Base-by-base conservation (phyloP, 192 early-diverging fungal genomes). In the Irineochytrium annulatum region DNA sequence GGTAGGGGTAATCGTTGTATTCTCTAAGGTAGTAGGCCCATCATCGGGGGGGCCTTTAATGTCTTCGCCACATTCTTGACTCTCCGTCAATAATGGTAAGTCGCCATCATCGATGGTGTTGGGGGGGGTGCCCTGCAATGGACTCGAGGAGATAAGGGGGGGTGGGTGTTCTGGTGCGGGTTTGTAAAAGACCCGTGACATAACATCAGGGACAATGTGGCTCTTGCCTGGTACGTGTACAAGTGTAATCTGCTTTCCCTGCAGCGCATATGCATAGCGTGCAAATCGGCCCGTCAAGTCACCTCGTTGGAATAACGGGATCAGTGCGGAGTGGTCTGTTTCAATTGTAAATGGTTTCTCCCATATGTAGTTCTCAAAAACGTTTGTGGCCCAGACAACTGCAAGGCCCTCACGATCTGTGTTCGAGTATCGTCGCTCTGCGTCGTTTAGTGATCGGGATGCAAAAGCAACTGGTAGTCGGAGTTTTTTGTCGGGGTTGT, bases 251-350 rank as follows among this genome's bases (percentile, higher is more conserved):
- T 62, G 62, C 44, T 57, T 67, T 16, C 60, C 37, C 17, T 44
- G 5, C 5, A 70, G 59, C 3, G 54, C 14, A 3, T 70, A 52
- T n/a, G 48, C 31, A 67, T 67, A 74, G n/a, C 63, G 29, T 5
- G 49, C 59, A 31, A 74, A 33, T 1, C 68, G 48, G 0, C 72
- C 59, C 0, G 30, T 29, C 1, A 65, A 39, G n/a, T 60, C 54
- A 11, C 58, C 58, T 19, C 31, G 45, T 0, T 63, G 46, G 17
- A 57, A 54, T 16, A 73, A 29, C 20, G 66, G 62, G 8, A 45
- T 33, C 1, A 75, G 54, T 4, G 67, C 56, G 28, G 53, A 44
- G 33, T 78, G 63, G 54, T 78, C 76, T 2, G 65, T 71, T 1
- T 55, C 51, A 2, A 77, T 44, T 8, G 44, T 31, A 13, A 77